These are phyloP conservation scores for Blastobotrys apis DNA, from an alignment of 1,139 yeast genomes.

Conservation along the genomic window DNA sequence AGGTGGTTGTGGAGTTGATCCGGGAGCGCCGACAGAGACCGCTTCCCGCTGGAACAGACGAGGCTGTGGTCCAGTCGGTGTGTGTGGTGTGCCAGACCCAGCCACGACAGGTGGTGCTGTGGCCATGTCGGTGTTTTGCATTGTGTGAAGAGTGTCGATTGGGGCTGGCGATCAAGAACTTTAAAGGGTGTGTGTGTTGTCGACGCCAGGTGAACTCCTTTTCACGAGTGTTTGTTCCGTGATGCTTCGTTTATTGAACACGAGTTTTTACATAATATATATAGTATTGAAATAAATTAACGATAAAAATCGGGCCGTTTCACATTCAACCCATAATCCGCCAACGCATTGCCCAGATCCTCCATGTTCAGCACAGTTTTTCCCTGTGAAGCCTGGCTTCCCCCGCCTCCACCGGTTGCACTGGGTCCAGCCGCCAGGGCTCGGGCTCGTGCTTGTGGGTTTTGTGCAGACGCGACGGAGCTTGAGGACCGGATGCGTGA, in stretches of 20 bases:
- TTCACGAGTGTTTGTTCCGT: conserved; percentile 40
- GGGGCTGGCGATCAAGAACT: conserved; percentile 68
- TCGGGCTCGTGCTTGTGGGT: conserved; percentile 83
- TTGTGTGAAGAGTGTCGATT: conserved; percentile 80
- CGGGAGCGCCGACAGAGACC: conserved; percentile 16
- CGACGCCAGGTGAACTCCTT: conserved; percentile 58
- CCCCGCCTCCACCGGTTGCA: conserved; percentile 33
- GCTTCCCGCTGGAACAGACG: conserved; percentile 6
- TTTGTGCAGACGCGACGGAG: conserved; percentile 76
- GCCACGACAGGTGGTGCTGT: conserved; percentile 69
- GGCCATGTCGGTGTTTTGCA: conserved; percentile 94
- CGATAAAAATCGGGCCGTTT: conserved; percentile 92
- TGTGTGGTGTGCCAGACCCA: conserved; percentile 83
- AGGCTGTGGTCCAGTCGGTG: conserved; percentile 16
- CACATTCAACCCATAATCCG: conserved; percentile 90
- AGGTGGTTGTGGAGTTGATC: conserved; percentile 17
- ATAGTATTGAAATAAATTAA: neutral
- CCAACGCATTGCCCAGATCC: conserved; percentile 77
- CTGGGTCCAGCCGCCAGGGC: conserved; percentile 58
- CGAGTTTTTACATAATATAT: neutral
- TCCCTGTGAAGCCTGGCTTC: conserved; percentile 49
- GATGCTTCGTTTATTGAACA: neutral
- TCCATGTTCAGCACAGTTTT: conserved; percentile 83
- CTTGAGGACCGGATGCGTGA: conserved; percentile 82
- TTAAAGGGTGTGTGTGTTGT: conserved; percentile 82